These are phyloP conservation scores for Diddensiella santjacobensis DNA, from an alignment of 805 yeast genomes.

Conservation along the genomic window DNA sequence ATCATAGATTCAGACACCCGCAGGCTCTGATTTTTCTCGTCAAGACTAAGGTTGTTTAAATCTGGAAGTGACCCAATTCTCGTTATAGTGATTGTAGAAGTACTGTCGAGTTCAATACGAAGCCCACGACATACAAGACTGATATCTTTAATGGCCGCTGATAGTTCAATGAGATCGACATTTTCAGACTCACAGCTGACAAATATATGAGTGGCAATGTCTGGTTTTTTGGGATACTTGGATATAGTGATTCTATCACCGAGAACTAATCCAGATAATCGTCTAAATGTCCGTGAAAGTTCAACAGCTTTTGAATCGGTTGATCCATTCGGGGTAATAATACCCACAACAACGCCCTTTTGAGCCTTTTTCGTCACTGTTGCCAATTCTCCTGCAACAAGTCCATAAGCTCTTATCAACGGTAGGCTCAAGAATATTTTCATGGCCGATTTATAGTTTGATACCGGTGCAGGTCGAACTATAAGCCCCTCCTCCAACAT, in stretches of 20 bases:
- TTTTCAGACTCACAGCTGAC: conserved; percentile 32
- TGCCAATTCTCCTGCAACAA: conserved; percentile 30
- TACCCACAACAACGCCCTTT: conserved; percentile 21
- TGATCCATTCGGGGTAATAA: conserved; percentile 26
- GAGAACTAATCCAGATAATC: conserved; percentile 40
- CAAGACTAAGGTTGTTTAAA: conserved; percentile 37
- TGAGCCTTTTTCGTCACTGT: conserved; percentile 16
- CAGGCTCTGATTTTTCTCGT: conserved; percentile 18
- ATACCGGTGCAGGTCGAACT: conserved; percentile 25
- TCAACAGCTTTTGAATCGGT: conserved; percentile 27
- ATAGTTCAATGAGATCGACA: conserved; percentile 27
- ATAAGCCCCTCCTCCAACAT: conserved; percentile 13
- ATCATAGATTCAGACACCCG: conserved; percentile 5
- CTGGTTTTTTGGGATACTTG: conserved; percentile 48
- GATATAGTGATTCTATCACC: conserved; percentile 52
- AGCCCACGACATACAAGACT: conserved; percentile 30
- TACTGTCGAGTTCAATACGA: conserved; percentile 38
- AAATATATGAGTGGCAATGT: conserved; percentile 37
- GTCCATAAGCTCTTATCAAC: conserved; percentile 23
- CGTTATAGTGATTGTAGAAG: conserved; percentile 61
- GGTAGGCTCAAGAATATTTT: conserved; percentile 28
- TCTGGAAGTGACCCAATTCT: conserved; percentile 42
- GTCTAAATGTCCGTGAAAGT: conserved; percentile 34
- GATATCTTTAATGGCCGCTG: conserved; percentile 36
- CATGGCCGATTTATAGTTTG: conserved; percentile 12